Evolutionary conservation across 2,329 filamentous ascomycete species (phyloP).

Genomic region (Fusarium sp.): DNA sequence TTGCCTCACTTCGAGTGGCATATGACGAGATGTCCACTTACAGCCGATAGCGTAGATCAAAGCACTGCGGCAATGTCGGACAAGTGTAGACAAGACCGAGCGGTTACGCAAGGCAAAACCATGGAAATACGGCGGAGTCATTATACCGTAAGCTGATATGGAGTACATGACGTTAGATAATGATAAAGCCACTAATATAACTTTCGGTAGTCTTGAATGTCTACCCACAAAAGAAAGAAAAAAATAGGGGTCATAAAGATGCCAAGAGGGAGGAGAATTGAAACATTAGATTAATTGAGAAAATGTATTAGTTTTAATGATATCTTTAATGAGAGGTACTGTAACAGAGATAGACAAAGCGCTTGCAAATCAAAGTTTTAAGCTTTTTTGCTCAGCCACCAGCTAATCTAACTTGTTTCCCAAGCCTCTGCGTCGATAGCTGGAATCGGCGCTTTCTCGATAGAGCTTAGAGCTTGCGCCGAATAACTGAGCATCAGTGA

Average conservation of each 20-base stretch:
- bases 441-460: conserved; percentile 31
- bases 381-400: conserved; percentile 32
- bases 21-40: conserved; percentile 4
- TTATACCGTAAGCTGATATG: conserved; percentile 12
- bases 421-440: neutral
- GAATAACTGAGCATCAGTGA: conserved; percentile 37
- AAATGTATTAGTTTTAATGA: neutral
- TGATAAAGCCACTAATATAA: conserved; percentile 3
- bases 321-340: neutral
- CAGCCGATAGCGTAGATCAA: conserved; percentile 11
- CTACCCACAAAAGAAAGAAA: neutral
- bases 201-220: neutral
- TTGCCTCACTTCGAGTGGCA: neutral
- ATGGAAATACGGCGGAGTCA: conserved; percentile 13
- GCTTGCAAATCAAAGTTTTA: conserved; percentile 31
- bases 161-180: neutral
- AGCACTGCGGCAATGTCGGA: conserved; percentile 26
- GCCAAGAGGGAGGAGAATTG: conserved; percentile 4
- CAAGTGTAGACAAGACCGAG: neutral
- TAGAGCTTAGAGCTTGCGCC: conserved; percentile 21
- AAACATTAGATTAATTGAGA: neutral
- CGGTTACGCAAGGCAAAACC: neutral
- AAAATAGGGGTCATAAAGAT: neutral
- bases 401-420: conserved; percentile 14
- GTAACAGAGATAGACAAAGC: neutral